phyloP scores from a whole-genome alignment of 1,139 yeast species.

The Sugiyamaella japonica region DNA sequence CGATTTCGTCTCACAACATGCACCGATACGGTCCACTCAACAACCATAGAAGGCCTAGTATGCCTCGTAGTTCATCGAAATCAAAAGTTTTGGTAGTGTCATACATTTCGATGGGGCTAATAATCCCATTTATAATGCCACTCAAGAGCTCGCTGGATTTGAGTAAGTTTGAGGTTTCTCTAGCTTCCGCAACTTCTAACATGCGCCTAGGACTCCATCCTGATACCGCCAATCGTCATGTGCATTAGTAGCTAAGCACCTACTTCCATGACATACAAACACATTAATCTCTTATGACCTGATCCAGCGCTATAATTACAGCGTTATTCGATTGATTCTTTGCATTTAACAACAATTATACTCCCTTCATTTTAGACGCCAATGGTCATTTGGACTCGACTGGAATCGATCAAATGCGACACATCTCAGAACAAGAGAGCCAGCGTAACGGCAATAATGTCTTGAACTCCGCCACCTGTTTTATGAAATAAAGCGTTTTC shows the following conservation, averaged over 20 bases:
- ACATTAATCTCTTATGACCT: too few relatives aligned
- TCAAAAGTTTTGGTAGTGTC: constrained; percentile 21
- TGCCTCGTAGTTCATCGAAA: constrained; percentile 7
- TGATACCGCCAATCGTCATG: background rate
- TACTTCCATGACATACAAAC: too few relatives aligned
- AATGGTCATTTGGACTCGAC: too few relatives aligned
- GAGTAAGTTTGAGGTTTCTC: constrained; percentile 8
- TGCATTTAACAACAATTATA: too few relatives aligned
- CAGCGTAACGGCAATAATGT: too few relatives aligned
- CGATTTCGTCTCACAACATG: constrained; percentile 15
- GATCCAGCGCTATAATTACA: too few relatives aligned
- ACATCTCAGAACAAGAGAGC: too few relatives aligned
- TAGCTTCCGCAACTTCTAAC: background rate
- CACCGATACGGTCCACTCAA: constrained; percentile 1
- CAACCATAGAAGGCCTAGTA: constrained; percentile 1
- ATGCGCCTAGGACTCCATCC: constrained; percentile 9
- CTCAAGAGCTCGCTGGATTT: constrained; percentile 19
- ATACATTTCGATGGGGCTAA: constrained; percentile 23
- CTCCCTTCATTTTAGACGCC: too few relatives aligned
- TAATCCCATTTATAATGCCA: constrained; percentile 26
- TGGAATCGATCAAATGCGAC: too few relatives aligned
- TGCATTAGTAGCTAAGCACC: background rate
- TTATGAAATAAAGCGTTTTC: too few relatives aligned
- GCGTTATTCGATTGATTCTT: too few relatives aligned
- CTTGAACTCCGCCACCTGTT: too few relatives aligned